Evolutionary conservation across 2,329 filamentous ascomycete genomes (phyloP).

Genomic region (Aspergillus neoniger): DNA sequence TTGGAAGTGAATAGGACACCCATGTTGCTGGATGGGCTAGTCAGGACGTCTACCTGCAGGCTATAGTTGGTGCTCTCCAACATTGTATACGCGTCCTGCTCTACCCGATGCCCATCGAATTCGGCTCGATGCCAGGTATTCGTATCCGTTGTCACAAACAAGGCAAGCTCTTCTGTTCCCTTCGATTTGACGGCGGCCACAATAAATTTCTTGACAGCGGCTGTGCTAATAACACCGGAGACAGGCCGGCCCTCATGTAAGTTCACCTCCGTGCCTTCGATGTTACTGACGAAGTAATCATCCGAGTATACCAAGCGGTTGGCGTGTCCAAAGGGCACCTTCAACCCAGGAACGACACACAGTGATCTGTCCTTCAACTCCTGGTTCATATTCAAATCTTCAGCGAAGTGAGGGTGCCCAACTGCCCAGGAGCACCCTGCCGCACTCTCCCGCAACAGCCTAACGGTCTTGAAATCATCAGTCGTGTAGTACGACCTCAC

Average conservation of each 20-base stretch:
- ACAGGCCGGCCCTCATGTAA: conserved; percentile 74
- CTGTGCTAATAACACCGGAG: conserved; percentile 77
- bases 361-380: conserved; percentile 71
- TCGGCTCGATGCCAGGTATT: conserved; percentile 86
- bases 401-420: conserved; percentile 66
- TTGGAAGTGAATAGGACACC: conserved; percentile 93
- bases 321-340: conserved; percentile 70
- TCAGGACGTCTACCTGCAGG: conserved; percentile 93
- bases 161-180: conserved; percentile 83
- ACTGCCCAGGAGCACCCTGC: conserved; percentile 87
- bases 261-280: conserved; percentile 66
- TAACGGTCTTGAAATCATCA: conserved; percentile 75
- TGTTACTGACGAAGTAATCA: conserved; percentile 70
- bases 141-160: conserved; percentile 85
- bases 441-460: conserved; percentile 67
- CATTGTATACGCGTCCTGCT: conserved; percentile 85
- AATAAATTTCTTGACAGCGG: conserved; percentile 81
- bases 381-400: conserved; percentile 57
- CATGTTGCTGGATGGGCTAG: conserved; percentile 65
- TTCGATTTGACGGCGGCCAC: conserved; percentile 78
- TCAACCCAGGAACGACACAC: conserved; percentile 75
- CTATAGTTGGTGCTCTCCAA: conserved; percentile 97
- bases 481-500: conserved; percentile 72
- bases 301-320: conserved; percentile 80
- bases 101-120: conserved; percentile 82